Conservation (phyloP, 495 filamentous ascomycete genomes). For the Penicillium flavigenum region DNA sequence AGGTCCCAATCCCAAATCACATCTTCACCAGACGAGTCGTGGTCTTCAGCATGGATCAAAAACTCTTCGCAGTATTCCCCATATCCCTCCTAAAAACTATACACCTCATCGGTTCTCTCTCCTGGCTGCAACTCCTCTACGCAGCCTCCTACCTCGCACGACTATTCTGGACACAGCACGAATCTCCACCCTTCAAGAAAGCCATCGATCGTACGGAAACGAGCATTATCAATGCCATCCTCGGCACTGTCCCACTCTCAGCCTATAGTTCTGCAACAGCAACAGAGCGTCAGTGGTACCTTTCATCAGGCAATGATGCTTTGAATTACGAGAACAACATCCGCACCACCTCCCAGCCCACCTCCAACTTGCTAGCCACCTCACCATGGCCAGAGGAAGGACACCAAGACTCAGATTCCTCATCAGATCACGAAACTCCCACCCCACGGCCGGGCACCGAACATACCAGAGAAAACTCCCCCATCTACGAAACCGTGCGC, state of each 20-base stretch:
- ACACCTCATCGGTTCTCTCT: conserved; percentile 16
- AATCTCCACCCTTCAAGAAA: conserved; percentile 17
- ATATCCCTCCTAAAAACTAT: conserved; percentile 16
- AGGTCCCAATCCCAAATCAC: too few species aligned
- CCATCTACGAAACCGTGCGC: conserved; percentile 12
- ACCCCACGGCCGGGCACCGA: background rate
- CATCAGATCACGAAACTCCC: background rate
- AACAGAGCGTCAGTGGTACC: conserved; percentile 7
- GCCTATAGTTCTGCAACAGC: conserved; percentile 20
- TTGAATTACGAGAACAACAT: background rate
- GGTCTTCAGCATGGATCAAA: conserved; percentile 2
- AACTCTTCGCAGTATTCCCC: conserved; percentile 13
- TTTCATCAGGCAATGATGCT: background rate
- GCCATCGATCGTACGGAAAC: conserved; percentile 17
- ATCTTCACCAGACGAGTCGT: too few species aligned
- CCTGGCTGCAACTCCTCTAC: conserved; percentile 27
- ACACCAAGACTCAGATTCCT: background rate
- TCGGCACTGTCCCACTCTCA: conserved; percentile 16
- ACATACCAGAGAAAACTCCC: background rate
- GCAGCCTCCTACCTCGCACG: conserved; percentile 19
- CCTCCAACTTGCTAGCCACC: background rate
- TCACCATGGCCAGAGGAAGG: background rate
- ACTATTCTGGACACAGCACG: conserved; percentile 12
- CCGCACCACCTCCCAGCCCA: background rate
- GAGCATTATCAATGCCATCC: conserved; percentile 14